phyloP scores from a whole-genome alignment of 768 basidiomycete species.

The Krasilnikovozyma curviuscula region DNA sequence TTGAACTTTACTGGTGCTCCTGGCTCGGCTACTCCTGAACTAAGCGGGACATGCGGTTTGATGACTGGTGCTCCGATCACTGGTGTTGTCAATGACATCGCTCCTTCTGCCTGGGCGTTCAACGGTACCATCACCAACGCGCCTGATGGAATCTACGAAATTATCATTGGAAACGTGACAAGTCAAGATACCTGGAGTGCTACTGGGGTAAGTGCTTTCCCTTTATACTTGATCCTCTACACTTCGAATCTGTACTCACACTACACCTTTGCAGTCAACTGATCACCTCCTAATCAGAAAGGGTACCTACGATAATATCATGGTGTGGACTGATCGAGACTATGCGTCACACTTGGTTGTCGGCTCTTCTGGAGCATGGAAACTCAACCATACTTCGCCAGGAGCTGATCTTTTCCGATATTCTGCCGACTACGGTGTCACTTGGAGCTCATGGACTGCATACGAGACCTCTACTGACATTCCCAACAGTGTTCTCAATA shows the following conservation, averaged over 20 bases:
- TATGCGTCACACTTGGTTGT: constrained; percentile 38
- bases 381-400: background rate
- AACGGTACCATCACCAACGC: constrained; percentile 52
- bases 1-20: constrained; percentile 51
- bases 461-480: constrained; percentile 63
- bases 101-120: constrained; percentile 51
- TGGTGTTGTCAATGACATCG: constrained; percentile 35
- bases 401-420: constrained; percentile 44
- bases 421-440: constrained; percentile 63
- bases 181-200: constrained; percentile 22
- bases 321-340: constrained; percentile 64
- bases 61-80: too few species aligned
- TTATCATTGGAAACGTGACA: constrained; percentile 43
- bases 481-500: constrained; percentile 38
- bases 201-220: constrained; percentile 35
- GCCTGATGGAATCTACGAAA: constrained; percentile 62
- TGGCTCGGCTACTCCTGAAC: constrained; percentile 28
- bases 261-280: constrained; percentile 29
- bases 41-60: background rate
- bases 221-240: background rate
- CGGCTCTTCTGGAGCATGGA: constrained; percentile 8
- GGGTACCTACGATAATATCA: constrained; percentile 50
- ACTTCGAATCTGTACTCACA: background rate
- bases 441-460: constrained; percentile 61
- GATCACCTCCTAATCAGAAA: constrained; percentile 70